Base-by-base conservation (phyloP, 2,329 filamentous ascomycete species). In the Claviceps sorghi region DNA sequence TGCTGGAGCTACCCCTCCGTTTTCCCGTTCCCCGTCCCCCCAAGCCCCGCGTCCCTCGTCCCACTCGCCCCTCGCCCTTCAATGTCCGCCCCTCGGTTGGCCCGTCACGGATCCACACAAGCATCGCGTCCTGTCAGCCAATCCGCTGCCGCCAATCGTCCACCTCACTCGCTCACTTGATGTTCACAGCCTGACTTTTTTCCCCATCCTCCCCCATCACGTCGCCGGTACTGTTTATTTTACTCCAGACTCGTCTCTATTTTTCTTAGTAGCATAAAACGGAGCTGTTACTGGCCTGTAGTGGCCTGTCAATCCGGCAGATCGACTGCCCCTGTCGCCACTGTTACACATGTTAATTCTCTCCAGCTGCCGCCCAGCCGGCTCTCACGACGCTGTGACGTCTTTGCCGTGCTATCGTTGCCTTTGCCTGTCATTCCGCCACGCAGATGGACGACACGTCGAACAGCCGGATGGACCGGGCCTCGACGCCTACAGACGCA, bases 321-420 rank as follows among this genome's bases (percentile, higher is more conserved):
- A 51, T 48, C 36, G 42, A 34, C 52, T 38, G 51, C 59, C 53
- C 53, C 50, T 52, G 52, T 58, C 58, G 55, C 58, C 60, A 56
- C 57, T 56, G 70, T 59, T 62, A 73, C 74, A 77, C 72, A 80
- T 80, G 77, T 77, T 78, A 73, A 78, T 72, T 67, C 68, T 68
- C 66, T 66, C 64, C 67, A 73, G 71, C 67, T 68, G 71, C 70
- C 70, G 73, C 70, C 69, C 70, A 72, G 75, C 71, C 72, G 72
- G 71, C 72, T 71, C 67, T 72, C 70, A 70, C 72, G 70, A 73
- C 71, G 72, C 71, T 72, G 69, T 67, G 66, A 70, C 68, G 65
- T 71, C 67, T 67, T 63, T 69, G 68, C 68, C 63, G 64, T 65
- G 62, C 65, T 61, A 42, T 51, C 49, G 15, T 21, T 34, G 15